phyloP scores from a whole-genome alignment of 2,329 filamentous ascomycete species.

The Nannizziopsis arthrosporioides region DNA sequence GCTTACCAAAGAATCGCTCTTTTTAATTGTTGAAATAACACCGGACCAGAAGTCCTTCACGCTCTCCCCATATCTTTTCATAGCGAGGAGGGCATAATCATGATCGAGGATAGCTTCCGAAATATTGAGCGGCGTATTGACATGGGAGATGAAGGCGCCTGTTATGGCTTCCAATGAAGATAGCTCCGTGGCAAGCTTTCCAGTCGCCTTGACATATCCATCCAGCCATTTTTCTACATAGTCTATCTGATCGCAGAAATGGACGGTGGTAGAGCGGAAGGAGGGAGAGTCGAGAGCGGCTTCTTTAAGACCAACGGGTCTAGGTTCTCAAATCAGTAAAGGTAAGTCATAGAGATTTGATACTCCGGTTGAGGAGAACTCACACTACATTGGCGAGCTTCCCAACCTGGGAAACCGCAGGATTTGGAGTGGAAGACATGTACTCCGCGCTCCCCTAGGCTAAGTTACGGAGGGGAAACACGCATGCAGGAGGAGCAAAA shows the following conservation, averaged over 20 bases:
- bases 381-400: constrained; percentile 39
- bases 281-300: constrained; percentile 92
- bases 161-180: constrained; percentile 67
- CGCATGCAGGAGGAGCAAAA: neutral
- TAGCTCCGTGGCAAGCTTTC: constrained; percentile 53
- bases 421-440: constrained; percentile 32
- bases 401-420: constrained; percentile 31
- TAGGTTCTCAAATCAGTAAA: constrained; percentile 20
- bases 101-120: constrained; percentile 83
- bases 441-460: constrained; percentile 10
- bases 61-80: constrained; percentile 74
- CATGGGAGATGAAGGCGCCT: constrained; percentile 61
- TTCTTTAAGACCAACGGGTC: constrained; percentile 81
- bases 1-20: constrained; percentile 62
- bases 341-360: neutral
- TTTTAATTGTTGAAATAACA: constrained; percentile 60
- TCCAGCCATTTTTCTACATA: constrained; percentile 87
- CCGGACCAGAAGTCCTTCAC: constrained; percentile 79
- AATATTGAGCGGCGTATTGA: constrained; percentile 59
- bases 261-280: constrained; percentile 73
- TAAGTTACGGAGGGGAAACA: neutral
- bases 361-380: constrained; percentile 14
- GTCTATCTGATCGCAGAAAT: constrained; percentile 88
- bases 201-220: constrained; percentile 51
- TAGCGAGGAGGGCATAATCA: constrained; percentile 81